Evolutionary conservation across 2,329 filamentous ascomycete species (phyloP).

Genomic region (Chaetomiaceae sp.): DNA sequence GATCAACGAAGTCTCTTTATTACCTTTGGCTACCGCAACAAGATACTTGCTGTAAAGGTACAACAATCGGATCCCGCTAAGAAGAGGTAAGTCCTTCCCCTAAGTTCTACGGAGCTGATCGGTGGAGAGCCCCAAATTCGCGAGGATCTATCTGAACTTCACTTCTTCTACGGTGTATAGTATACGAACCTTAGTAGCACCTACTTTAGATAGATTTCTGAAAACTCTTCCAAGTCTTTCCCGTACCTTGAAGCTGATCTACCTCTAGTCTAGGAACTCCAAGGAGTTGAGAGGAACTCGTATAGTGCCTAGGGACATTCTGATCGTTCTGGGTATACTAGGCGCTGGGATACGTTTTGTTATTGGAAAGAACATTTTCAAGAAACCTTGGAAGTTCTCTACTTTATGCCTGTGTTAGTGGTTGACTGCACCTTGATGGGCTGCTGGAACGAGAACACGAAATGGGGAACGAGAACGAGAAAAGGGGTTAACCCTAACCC

Average conservation of each 20-base stretch:
- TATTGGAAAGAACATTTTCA: constrained; percentile 3
- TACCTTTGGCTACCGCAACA: constrained; percentile 4
- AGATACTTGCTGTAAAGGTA: constrained; percentile 8
- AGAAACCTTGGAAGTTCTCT: constrained; percentile 7
- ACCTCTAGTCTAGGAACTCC: constrained; percentile 12
- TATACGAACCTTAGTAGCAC: constrained; percentile 6
- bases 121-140: constrained; percentile 7
- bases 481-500: constrained; percentile 14
- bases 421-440: constrained; percentile 8
- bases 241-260: constrained; percentile 16
- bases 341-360: constrained; percentile 1
- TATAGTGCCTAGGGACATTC: constrained; percentile 14
- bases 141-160: constrained; percentile 8
- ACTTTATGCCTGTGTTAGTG: constrained; percentile 11
- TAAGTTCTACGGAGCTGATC: constrained; percentile 9
- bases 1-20: constrained; percentile 3
- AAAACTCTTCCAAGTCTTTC: constrained; percentile 14
- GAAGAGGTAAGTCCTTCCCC: constrained; percentile 7
- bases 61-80: constrained; percentile 2
- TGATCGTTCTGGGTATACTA: constrained; percentile 8
- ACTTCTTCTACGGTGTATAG: constrained; percentile 10
- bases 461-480: constrained; percentile 12
- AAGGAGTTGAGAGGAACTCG: constrained; percentile 14
- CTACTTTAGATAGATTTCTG: constrained; percentile 6
- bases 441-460: constrained; percentile 13